Base-by-base conservation (phyloP, 1,284 basidiomycete genomes). In the Ceratobasidium sp. region DNA sequence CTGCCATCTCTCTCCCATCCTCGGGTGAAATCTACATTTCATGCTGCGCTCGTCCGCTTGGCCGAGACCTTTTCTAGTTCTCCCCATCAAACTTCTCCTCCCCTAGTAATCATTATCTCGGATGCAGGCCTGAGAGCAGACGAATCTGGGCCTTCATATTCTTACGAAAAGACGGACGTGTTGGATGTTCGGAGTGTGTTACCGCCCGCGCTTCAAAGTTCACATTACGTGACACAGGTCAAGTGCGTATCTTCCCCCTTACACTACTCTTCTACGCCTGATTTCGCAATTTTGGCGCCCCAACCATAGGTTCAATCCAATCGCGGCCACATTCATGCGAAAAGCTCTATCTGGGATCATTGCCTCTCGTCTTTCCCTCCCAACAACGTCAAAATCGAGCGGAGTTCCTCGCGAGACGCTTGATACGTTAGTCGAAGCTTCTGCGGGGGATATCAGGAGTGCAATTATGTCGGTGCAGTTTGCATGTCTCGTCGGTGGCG, bases 391-490 rank as follows among this genome's bases (percentile, higher is more conserved):
- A 0, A 80, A 82, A 68, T 78, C 80, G 55, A 26, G 40, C 4
- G 86, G 7, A 92, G 91, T 0, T 86, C 91, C 0, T 90, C 91
- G 78, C 92, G 93, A 13, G 88, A 77, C 91, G 0, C 82, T 98
- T 0, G 92, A 97, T 76, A 85, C 92, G 5, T 89, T 98, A 73
- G 90, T 96, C 1, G 90, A 93, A 60, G 91, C 94, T 0, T 90
- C 94, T 0, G 93, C 93, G 82, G 97, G 97, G 0, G 97, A 99
- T 83, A 94, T 99, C 23, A 89, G 97, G 55, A 95, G 94, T 78
- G 97, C 97, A 0, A 90, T 98, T 80, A 99, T 97, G 91, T 92
- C 94, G 0, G 88, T 99, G 3, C 95, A 99, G 83, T 95, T 99
- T 83, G 89, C 92, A 0, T 94, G 89, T 82, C 82, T 89, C 20